Evolutionary conservation across 495 filamentous ascomycete genomes (phyloP), one percentile per base, ranked within the genome.

Genomic region (Lindgomyces ingoldianus): DNA sequence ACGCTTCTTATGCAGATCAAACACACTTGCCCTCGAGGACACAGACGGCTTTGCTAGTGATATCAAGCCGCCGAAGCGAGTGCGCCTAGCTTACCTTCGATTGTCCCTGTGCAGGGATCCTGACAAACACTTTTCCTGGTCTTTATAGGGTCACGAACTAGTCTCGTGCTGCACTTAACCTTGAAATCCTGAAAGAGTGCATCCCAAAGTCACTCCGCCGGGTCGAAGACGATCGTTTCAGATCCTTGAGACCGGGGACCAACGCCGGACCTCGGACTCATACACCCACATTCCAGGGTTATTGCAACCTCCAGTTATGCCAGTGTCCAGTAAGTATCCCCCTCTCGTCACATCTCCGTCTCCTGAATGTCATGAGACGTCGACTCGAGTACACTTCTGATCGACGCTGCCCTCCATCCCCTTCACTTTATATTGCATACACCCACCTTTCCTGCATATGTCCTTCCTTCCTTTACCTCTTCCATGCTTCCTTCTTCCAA

Each of bases 241-340:
- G 67, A 70, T 58, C 57, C 41, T 66, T 66, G 62, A 69, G 67
- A 65, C 62, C 45, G 57, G 67, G 67, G 52, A 44, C 67, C 57
- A 65, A 25, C 62, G 50, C 54, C 67, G 51, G 62, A 14, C 61
- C 67, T 69, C 67, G 67, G 61, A 33, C 57, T 70, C 67, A 18
- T 27, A 60, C 56, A 49, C 53, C 56, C 67, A 66, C 67, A 70
- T 70, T 70, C 67, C 67, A 57, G 42, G 57, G 62, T 63, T 45
- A 63, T 48, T 66, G 67, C 58, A 70, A 70, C 67, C 61, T 54
- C 58, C 53, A 70, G 68, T 70, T 24, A 70, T 70, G 68, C 63
- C 68, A 62, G 59, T 48, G 46, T 30, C 68, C 58, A 67, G 68
- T 70, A 70, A 70, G 68, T 70, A 26, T 6, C 14, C 36, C 29